These are phyloP conservation scores for Candida saitoana DNA, from an alignment of 805 yeast species.

Conservation along the genomic window DNA sequence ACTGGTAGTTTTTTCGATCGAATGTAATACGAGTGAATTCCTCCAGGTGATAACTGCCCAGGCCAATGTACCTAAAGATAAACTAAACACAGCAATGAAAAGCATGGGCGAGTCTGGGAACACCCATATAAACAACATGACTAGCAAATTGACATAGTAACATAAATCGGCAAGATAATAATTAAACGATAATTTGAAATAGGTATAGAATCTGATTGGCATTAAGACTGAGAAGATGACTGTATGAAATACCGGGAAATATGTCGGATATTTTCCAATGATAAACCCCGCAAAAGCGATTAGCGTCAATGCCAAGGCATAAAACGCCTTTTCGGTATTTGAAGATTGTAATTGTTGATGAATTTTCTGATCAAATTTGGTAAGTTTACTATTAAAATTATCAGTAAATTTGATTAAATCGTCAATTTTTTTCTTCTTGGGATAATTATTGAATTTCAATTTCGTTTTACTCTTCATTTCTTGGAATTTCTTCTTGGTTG, in stretches of 20 bases:
- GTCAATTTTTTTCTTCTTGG: slow-evolving; percentile 17
- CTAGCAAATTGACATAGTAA: slow-evolving; percentile 76
- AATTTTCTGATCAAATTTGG: slow-evolving; percentile 33
- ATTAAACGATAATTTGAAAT: slow-evolving; percentile 73
- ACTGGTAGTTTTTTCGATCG: slow-evolving; percentile 87
- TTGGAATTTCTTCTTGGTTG: slow-evolving; percentile 30
- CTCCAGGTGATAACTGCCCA: slow-evolving; percentile 97
- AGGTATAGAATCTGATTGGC: slow-evolving; percentile 83
- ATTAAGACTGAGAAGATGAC: slow-evolving; percentile 54
- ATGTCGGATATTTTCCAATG: slow-evolving; percentile 72
- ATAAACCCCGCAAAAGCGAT: slow-evolving; percentile 71
- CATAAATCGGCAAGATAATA: slow-evolving; percentile 91
- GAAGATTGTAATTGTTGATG: slow-evolving; percentile 32
- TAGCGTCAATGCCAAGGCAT: slow-evolving; percentile 64
- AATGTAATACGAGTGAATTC: slow-evolving; percentile 86
- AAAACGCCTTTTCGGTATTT: slow-evolving; percentile 68
- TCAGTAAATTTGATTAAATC: slow-evolving; percentile 33
- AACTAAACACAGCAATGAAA: slow-evolving; percentile 79
- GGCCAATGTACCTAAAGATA: slow-evolving; percentile 82
- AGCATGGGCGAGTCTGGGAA: slow-evolving; percentile 70
- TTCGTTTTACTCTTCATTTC: slow-evolving; percentile 35
- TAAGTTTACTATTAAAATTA: slow-evolving; percentile 25
- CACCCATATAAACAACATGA: slow-evolving; percentile 74
- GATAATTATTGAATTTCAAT: slow-evolving; percentile 24
- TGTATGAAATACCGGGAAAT: slow-evolving; percentile 75